Base-by-base conservation (phyloP, 2,329 filamentous ascomycete species). In the Monosporascus sp. region DNA sequence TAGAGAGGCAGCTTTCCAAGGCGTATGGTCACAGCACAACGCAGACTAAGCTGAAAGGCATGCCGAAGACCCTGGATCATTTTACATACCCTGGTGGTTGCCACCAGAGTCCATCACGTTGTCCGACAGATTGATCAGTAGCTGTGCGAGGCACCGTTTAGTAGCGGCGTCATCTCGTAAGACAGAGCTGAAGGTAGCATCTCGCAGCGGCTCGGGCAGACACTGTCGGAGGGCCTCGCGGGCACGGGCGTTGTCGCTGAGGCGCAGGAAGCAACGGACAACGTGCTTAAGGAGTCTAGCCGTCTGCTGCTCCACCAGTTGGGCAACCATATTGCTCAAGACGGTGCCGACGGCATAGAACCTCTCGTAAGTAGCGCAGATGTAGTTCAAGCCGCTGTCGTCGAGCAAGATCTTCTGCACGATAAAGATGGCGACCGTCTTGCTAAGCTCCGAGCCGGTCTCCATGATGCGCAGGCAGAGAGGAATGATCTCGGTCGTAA, bases 381-480 rank as follows among this genome's bases (percentile, higher is more conserved):
- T 99, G 72, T 99, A 99, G 66, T 94, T 94, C 58, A 99, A 81
- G 4, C 94, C 94, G 65, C 96, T 93, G 65, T 99, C 94, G 68
- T 99, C 94, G 3, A 99, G 82, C 50, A 99, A 76, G 26, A 99
- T 99, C 80, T 99, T 99, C 74, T 99, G 94, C 19, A 99, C 94
- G 65, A 99, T 99, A 77, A 99, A 99, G 65, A 99, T 99, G 54
- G 94, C 94, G 16, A 99, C 94, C 0, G 94, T 99, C 78, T 99
- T 99, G 78, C 91, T 97, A 56, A 99, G 81, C 73, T 99, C 94
- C 1, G 92, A 97, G 49, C 94, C 94, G 0, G 94, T 99, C 77
- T 99, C 94, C 94, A 99, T 99, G 67, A 99, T 99, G 56, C 94
- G 87, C 45, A 99, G 85, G 71, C 94, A 99, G 14, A 99, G 83